Evolutionary conservation across 1,284 basidiomycete genomes (phyloP).

Genomic region (Hymenochaete sp.): DNA sequence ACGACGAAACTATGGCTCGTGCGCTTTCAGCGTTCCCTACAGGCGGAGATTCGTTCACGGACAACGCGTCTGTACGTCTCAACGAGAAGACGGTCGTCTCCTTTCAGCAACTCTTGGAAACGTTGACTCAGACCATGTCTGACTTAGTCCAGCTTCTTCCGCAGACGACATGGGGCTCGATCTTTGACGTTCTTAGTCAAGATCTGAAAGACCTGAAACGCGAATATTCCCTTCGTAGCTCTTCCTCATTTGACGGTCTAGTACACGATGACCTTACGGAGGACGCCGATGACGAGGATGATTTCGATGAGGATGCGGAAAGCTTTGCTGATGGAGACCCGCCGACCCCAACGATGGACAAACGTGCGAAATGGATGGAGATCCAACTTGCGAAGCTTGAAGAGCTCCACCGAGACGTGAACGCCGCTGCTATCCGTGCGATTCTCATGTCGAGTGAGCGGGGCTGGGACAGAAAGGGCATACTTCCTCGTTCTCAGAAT

Average conservation of each 20-base stretch:
- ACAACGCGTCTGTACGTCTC: conserved; percentile 69
- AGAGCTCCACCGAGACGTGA: conserved; percentile 78
- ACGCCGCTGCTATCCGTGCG: conserved; percentile 73
- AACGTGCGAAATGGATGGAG: conserved; percentile 83
- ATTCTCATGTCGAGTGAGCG: conserved; percentile 74
- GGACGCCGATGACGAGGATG: conserved; percentile 72
- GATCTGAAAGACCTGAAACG: conserved; percentile 15
- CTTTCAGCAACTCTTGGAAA: conserved; percentile 77
- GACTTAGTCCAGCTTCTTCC: conserved; percentile 72
- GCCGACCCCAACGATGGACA: conserved; percentile 71
- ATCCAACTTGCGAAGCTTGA: conserved; percentile 77
- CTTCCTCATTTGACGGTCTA: conserved; percentile 76
- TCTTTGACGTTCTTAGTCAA: conserved; percentile 16
- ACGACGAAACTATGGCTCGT: conserved; percentile 74
- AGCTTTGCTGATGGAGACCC: conserved; percentile 69
- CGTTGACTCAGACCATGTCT: conserved; percentile 77
- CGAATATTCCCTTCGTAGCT: conserved; percentile 39
- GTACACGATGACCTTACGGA: conserved; percentile 78
- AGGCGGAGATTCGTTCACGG: conserved; percentile 76
- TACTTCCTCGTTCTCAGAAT: conserved; percentile 55
- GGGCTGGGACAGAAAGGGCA: conserved; percentile 67
- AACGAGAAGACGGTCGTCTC: conserved; percentile 80
- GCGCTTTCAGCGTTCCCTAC: conserved; percentile 76
- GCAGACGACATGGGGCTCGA: conserved; percentile 63
- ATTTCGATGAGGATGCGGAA: conserved; percentile 33